Conservation (phyloP, 345 rosid genomes). For the Hibiscus tridactylites region DNA sequence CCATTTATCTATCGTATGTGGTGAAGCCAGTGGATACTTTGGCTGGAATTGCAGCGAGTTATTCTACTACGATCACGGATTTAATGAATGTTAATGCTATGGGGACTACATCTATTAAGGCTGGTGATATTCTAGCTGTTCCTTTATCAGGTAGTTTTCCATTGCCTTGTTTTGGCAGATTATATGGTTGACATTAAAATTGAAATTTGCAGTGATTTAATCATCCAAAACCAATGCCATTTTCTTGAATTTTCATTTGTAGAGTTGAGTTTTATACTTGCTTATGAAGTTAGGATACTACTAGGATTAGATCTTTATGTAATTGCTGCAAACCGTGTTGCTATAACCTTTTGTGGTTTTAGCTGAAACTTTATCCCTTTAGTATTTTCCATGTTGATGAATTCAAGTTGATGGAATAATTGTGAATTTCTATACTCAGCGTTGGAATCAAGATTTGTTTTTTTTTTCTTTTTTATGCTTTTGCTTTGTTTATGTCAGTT, state of each 20-base stretch:
- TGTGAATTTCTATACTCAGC: background rate
- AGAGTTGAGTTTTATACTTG: background rate
- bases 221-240: slow-evolving; percentile 3
- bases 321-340: background rate
- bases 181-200: background rate
- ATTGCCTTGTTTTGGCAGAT: background rate
- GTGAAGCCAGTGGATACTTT: slow-evolving; percentile 61
- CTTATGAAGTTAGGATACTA: background rate
- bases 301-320: background rate
- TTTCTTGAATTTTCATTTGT: background rate
- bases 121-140: slow-evolving; percentile 78
- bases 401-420: background rate
- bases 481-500: background rate
- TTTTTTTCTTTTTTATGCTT: background rate
- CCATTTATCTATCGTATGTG: slow-evolving; percentile 76
- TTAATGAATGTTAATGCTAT: slow-evolving; percentile 91
- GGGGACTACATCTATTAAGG: slow-evolving; percentile 64
- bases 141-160: slow-evolving; percentile 59
- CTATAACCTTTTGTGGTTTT: too few species aligned
- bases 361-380: background rate
- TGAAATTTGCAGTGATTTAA: background rate
- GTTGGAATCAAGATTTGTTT: background rate
- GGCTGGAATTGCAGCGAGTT: slow-evolving; percentile 60
- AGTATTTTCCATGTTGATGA: background rate
- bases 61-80: slow-evolving; percentile 69